Evolutionary conservation across 805 yeast genomes (phyloP).

Genomic region (Komagataella phaffii): DNA sequence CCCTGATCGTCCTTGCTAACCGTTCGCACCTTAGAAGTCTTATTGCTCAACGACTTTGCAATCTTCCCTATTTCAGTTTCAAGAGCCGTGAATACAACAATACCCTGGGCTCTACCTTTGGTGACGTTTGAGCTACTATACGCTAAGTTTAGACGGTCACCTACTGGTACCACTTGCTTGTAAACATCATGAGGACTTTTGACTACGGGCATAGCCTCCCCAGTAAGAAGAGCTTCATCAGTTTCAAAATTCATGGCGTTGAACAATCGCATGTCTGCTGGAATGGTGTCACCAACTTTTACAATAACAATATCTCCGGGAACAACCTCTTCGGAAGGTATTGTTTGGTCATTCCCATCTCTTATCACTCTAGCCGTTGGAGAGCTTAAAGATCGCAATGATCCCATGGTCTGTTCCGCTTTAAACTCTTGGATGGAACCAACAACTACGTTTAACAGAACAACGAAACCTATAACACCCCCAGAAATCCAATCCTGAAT

Average conservation of each 20-base stretch:
- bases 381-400: constrained; percentile 50
- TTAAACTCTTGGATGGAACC: constrained; percentile 61
- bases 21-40: constrained; percentile 22
- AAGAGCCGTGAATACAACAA: constrained; percentile 57
- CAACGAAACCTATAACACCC: constrained; percentile 64
- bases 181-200: constrained; percentile 34
- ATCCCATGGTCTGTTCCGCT: constrained; percentile 73
- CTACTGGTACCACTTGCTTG: constrained; percentile 37
- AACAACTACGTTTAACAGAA: constrained; percentile 45
- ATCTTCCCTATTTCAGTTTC: constrained; percentile 64
- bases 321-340: constrained; percentile 52
- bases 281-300: constrained; percentile 61
- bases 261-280: constrained; percentile 57
- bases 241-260: constrained; percentile 54
- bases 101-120: constrained; percentile 64
- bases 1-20: constrained; percentile 30
- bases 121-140: constrained; percentile 56
- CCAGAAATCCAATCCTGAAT: constrained; percentile 74
- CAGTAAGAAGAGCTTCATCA: constrained; percentile 82
- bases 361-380: constrained; percentile 61
- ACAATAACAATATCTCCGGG: constrained; percentile 61
- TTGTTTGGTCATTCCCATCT: constrained; percentile 39
- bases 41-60: constrained; percentile 41
- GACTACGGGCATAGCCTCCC: constrained; percentile 70
- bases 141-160: constrained; percentile 64